phyloP scores from a whole-genome alignment of 139 green algal genomes.

The Edaphochlamys debaryana region DNA sequence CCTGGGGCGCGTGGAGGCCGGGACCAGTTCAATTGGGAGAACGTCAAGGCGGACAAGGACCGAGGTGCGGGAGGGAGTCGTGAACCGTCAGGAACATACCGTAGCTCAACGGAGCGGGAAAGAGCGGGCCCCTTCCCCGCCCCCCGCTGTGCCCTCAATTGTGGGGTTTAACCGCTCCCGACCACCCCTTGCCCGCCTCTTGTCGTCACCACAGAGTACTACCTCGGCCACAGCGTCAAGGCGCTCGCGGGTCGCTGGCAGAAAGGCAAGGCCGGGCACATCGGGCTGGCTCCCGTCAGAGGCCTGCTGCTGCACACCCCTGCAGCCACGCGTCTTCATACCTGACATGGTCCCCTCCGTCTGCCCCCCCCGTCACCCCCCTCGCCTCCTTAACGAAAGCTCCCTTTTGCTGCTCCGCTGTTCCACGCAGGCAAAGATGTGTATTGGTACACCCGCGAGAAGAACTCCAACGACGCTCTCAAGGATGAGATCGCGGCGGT shows the following conservation, averaged over 20 bases:
- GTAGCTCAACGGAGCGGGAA: too few relatives aligned
- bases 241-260: conserved; percentile 75
- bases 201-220: too few relatives aligned
- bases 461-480: conserved; percentile 29
- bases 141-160: too few relatives aligned
- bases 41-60: conserved; percentile 74
- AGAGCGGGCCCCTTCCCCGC: too few relatives aligned
- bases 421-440: conserved; percentile 65
- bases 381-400: too few relatives aligned
- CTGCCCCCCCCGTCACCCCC: too few relatives aligned
- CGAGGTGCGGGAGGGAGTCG: too few relatives aligned
- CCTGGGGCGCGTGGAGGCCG: conserved; percentile 30
- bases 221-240: conserved; percentile 83
- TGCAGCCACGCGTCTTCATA: background rate
- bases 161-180: too few relatives aligned
- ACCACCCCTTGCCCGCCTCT: too few relatives aligned
- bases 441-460: conserved; percentile 81
- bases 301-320: too few relatives aligned
- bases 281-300: background rate
- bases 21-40: conserved; percentile 77
- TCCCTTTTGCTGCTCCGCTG: background rate
- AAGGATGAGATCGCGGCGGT: conserved; percentile 68
- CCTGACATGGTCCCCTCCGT: too few relatives aligned
- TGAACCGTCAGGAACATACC: too few relatives aligned
- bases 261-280: conserved; percentile 52